Conservation (phyloP, 2,329 filamentous ascomycete species). For the Aspergillus eucalypticola region DNA sequence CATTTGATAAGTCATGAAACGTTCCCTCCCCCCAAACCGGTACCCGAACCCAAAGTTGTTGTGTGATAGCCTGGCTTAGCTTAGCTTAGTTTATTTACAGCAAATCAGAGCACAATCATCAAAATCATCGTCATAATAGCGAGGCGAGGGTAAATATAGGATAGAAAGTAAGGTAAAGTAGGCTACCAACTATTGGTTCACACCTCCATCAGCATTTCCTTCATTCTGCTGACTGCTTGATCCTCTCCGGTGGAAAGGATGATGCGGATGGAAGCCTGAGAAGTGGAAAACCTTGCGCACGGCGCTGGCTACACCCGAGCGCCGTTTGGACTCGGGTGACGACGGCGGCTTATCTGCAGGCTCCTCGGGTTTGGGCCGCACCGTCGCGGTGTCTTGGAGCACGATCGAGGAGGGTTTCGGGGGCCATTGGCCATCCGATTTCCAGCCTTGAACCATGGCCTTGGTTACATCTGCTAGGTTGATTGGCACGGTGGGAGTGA, state of each 20-base stretch:
- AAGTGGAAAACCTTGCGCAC: constrained; percentile 45
- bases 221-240: constrained; percentile 27
- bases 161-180: too few relatives aligned
- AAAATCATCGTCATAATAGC: background rate
- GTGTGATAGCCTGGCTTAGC: too few relatives aligned
- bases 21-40: too few relatives aligned
- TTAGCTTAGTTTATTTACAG: too few relatives aligned
- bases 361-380: constrained; percentile 11
- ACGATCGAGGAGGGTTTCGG: constrained; percentile 54
- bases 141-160: background rate
- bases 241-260: constrained; percentile 42
- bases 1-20: too few relatives aligned
- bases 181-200: background rate
- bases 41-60: too few relatives aligned
- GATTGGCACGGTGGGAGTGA: constrained; percentile 83
- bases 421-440: constrained; percentile 90
- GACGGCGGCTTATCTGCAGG: constrained; percentile 16
- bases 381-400: constrained; percentile 30
- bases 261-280: constrained; percentile 30
- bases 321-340: constrained; percentile 27
- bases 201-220: background rate
- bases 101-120: too few relatives aligned
- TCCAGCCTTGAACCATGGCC: constrained; percentile 86
- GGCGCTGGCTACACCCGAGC: constrained; percentile 41
- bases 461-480: constrained; percentile 80